A percentile compares a stretch with the other conserved stretches of the same genome.
Evolutionary conservation across 139 green algal genomes (phyloP).

Genomic region (Chlamydomonas applanata): DNA sequence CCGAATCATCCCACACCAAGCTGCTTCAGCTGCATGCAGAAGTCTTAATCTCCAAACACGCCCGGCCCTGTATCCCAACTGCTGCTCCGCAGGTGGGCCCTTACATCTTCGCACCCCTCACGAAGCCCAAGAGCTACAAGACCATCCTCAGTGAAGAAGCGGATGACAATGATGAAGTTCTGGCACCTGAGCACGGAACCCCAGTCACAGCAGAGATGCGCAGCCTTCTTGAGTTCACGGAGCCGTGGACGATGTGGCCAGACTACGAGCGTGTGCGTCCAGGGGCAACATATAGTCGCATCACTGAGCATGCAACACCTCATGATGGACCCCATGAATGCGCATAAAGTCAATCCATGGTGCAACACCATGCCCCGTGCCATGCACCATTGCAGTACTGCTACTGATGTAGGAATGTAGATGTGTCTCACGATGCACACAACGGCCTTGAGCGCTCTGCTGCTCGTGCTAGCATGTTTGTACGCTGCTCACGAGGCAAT

Average conservation of each 20-base stretch:
- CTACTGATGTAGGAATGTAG: no score
- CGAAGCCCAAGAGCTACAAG: constrained; percentile 13
- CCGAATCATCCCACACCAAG: neutral
- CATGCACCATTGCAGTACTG: neutral
- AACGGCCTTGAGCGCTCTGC: no score
- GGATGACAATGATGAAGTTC: constrained; percentile 12
- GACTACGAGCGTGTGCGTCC: constrained; percentile 62
- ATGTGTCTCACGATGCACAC: no score
- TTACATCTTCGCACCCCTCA: constrained; percentile 8
- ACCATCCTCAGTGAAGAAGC: neutral
- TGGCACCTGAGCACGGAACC: constrained; percentile 5
- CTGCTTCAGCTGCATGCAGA: neutral
- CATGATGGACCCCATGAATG: no score
- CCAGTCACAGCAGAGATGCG: constrained; percentile 41
- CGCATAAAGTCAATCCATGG: neutral
- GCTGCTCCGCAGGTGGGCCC: constrained; percentile 17
- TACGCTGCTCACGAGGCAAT: neutral
- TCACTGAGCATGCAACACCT: neutral
- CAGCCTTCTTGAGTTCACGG: constrained; percentile 49
- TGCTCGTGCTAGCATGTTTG: no score
- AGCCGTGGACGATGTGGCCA: constrained; percentile 61
- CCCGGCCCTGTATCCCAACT: neutral
- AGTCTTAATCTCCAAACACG: neutral
- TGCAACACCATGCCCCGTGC: neutral
- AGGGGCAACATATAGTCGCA: neutral